Evolutionary conservation across 176 grass and related monocot genomes (phyloP).

Genomic region (Carex parvula): DNA sequence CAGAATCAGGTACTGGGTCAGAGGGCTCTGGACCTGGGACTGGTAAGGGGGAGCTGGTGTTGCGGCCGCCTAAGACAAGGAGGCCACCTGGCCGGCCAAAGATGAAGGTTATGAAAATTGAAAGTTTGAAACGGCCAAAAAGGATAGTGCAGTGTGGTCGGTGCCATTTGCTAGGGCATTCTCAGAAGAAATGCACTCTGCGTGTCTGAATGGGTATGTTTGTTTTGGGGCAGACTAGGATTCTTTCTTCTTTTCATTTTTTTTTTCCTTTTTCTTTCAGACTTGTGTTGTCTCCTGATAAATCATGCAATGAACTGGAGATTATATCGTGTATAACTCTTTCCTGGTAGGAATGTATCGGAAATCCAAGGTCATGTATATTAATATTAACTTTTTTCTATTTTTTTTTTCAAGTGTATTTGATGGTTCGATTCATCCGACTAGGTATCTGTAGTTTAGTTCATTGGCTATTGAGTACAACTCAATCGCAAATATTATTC

Average conservation of each 20-base stretch:
- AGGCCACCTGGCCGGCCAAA: conserved; percentile 92
- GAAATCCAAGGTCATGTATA: neutral
- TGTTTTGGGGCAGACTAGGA: conserved; percentile 7
- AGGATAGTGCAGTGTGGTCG: conserved; percentile 79
- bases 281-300: neutral
- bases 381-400: neutral
- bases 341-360: conserved; percentile 3
- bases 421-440: neutral
- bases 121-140: conserved; percentile 91
- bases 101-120: conserved; percentile 95
- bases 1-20: conserved; percentile 27
- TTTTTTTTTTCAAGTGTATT: neutral
- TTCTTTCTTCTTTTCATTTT: neutral
- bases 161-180: conserved; percentile 90
- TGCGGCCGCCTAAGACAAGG: conserved; percentile 66
- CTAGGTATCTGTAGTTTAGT: neutral
- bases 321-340: neutral
- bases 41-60: conserved; percentile 50
- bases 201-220: conserved; percentile 44
- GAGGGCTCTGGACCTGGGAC: conserved; percentile 23
- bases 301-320: neutral
- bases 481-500: neutral
- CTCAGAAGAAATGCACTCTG: conserved; percentile 88
- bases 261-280: neutral
- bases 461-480: neutral